A percentile compares a stretch with the other conserved stretches of the same genome.
These are phyloP conservation scores for Salvia miltiorrhiza DNA, from an alignment of 257 asterid species.

Conservation along the genomic window DNA sequence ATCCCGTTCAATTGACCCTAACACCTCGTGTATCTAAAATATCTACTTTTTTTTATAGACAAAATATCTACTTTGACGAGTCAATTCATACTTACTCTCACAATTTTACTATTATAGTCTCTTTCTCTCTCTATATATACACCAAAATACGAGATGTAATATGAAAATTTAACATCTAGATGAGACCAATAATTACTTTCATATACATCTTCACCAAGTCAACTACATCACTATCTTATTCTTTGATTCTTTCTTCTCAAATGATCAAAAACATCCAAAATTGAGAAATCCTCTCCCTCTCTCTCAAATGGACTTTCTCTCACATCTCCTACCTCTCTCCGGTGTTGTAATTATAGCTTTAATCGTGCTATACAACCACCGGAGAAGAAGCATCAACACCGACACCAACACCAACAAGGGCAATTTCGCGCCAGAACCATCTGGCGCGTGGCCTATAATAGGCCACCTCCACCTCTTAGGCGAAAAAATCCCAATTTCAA, in stretches of 20 bases:
- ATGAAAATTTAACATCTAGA: too few relatives aligned
- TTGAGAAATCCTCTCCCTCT: background rate
- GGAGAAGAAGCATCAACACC: background rate
- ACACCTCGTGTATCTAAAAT: too few relatives aligned
- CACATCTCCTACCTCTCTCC: slow-evolving; percentile 5
- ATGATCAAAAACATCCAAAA: background rate
- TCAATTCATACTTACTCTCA: too few relatives aligned
- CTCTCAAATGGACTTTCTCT: slow-evolving; percentile 7
- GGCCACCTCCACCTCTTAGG: slow-evolving; percentile 52
- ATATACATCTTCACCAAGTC: background rate
- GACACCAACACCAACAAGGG: too few relatives aligned
- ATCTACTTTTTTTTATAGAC: too few relatives aligned
- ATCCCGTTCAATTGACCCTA: too few relatives aligned
- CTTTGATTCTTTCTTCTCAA: background rate
- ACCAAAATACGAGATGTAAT: too few relatives aligned
- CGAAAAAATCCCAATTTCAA: slow-evolving; percentile 11
- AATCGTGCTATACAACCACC: slow-evolving; percentile 1
- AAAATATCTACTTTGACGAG: too few relatives aligned
- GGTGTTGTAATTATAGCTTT: slow-evolving; percentile 15
- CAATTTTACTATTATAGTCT: too few relatives aligned
- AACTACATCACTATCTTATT: background rate
- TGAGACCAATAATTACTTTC: too few relatives aligned
- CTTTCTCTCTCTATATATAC: too few relatives aligned
- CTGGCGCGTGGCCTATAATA: slow-evolving; percentile 53
- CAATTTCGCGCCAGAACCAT: slow-evolving; percentile 36